A percentile compares a stretch with the other conserved stretches of the same genome.
These are phyloP conservation scores for Harringtonia lauricola DNA, from an alignment of 2,329 filamentous ascomycete species.

Conservation along the genomic window DNA sequence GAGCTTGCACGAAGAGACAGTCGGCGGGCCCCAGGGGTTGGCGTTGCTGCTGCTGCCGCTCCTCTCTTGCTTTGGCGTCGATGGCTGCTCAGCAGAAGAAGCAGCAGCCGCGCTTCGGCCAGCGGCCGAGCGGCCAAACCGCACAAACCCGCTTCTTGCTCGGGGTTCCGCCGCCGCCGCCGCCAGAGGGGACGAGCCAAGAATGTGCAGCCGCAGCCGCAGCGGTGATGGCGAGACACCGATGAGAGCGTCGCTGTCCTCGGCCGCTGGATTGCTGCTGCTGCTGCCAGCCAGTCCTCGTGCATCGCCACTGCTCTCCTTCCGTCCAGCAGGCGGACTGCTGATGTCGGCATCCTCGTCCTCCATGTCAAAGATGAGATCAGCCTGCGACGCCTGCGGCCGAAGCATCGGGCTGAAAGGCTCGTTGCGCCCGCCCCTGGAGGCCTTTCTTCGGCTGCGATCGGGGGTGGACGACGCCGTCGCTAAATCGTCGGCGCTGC, in stretches of 20 bases:
- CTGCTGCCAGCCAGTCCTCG: too few species aligned
- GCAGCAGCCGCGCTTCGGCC: neutral
- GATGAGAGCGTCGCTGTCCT: too few species aligned
- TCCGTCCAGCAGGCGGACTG: too few species aligned
- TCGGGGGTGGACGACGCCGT: conserved; percentile 30
- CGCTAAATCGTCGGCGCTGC: conserved; percentile 53
- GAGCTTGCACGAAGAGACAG: conserved; percentile 47
- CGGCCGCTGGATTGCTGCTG: too few species aligned
- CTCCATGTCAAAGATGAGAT: conserved; percentile 93
- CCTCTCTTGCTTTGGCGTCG: too few species aligned
- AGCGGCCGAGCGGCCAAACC: neutral
- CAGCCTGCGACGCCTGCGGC: conserved; percentile 55
- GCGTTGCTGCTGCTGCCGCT: neutral
- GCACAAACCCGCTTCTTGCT: neutral
- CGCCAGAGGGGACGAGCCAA: too few species aligned
- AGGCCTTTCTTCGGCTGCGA: conserved; percentile 31
- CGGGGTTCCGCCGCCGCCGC: too few species aligned
- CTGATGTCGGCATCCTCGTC: conserved; percentile 45
- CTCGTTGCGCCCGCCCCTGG: conserved; percentile 40
- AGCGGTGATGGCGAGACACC: too few species aligned
- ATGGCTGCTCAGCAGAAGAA: neutral
- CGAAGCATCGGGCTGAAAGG: conserved; percentile 61
- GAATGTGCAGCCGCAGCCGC: too few species aligned
- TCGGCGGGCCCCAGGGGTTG: conserved; percentile 37
- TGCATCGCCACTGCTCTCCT: too few species aligned